A percentile compares a stretch with the other conserved stretches of the same genome.
These are phyloP conservation scores for Talaromyces sp. DNA, from an alignment of 2,329 filamentous ascomycete genomes.

Conservation along the genomic window DNA sequence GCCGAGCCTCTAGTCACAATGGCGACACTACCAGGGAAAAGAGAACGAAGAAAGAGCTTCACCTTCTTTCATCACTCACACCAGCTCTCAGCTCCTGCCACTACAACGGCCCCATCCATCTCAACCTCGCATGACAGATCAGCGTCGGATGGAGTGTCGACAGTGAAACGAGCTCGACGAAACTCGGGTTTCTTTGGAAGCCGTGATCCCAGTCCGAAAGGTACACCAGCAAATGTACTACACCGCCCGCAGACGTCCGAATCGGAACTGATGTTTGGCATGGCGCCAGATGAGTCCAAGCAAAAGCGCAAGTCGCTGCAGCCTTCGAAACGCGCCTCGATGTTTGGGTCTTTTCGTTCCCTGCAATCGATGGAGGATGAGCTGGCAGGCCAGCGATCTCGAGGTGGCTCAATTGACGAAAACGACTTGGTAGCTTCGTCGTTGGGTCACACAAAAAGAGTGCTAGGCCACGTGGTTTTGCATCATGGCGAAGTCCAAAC, in stretches of 20 bases:
- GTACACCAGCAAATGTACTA: slow-evolving; percentile 15
- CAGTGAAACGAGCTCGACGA: slow-evolving; percentile 33
- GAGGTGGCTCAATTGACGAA: slow-evolving; percentile 49
- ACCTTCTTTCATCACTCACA: slow-evolving; percentile 28
- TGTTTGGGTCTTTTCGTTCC: slow-evolving; percentile 58
- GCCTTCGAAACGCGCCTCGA: slow-evolving; percentile 49
- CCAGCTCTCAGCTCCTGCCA: slow-evolving; percentile 19
- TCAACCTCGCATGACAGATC: slow-evolving; percentile 32
- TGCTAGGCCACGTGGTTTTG: slow-evolving; percentile 51
- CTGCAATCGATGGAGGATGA: slow-evolving; percentile 53
- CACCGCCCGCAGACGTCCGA: slow-evolving; percentile 30
- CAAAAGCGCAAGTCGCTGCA: slow-evolving; percentile 44
- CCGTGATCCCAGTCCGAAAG: slow-evolving; percentile 27
- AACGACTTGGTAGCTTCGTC: slow-evolving; percentile 33
- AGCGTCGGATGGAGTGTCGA: slow-evolving; percentile 36
- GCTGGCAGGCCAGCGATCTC: slow-evolving; percentile 48
- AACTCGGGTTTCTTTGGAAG: slow-evolving; percentile 39
- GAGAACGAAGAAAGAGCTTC: slow-evolving; percentile 33
- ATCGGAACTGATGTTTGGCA: slow-evolving; percentile 27
- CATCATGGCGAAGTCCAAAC: slow-evolving; percentile 69
- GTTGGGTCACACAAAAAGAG: slow-evolving; percentile 28
- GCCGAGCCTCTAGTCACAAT: slow-evolving; percentile 20
- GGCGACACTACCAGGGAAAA: slow-evolving; percentile 21
- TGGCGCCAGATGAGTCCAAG: slow-evolving; percentile 30
- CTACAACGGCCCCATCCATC: slow-evolving; percentile 11